These are phyloP conservation scores for Pleurotus cornucopiae DNA, from an alignment of 768 basidiomycete species.

Conservation along the genomic window DNA sequence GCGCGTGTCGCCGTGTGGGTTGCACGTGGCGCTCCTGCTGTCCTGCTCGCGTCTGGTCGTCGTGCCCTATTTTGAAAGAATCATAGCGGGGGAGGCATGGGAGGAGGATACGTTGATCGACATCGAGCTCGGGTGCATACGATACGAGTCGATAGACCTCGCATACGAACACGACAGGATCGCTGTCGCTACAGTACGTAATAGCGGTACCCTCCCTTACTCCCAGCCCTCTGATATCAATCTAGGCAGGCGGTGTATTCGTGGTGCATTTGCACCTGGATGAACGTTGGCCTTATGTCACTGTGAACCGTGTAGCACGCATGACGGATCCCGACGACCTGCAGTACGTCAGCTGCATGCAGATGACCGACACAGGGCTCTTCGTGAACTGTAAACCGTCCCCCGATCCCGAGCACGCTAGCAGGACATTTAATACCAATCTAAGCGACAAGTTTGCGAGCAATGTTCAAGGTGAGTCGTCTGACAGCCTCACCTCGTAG, in stretches of 20 bases:
- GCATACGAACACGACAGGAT: slow-evolving; percentile 42
- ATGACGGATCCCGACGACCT: slow-evolving; percentile 26
- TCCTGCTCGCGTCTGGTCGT: slow-evolving; percentile 36
- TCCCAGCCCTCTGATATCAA: slow-evolving; percentile 22
- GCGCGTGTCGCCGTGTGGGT: slow-evolving; percentile 45
- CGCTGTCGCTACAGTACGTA: slow-evolving; percentile 43
- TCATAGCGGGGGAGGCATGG: slow-evolving; percentile 21
- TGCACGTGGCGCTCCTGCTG: slow-evolving; percentile 39
- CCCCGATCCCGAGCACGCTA: background rate
- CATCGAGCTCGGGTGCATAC: slow-evolving; percentile 35
- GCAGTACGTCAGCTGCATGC: slow-evolving; percentile 41
- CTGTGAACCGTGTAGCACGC: slow-evolving; percentile 23
- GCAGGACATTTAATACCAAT: too few relatives aligned
- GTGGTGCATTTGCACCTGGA: background rate
- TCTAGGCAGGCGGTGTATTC: slow-evolving; percentile 14
- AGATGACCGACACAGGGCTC: slow-evolving; percentile 49
- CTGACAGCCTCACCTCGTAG: background rate
- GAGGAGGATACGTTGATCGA: slow-evolving; percentile 31
- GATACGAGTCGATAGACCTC: slow-evolving; percentile 40
- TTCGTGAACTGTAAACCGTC: slow-evolving; percentile 37
- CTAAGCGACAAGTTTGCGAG: too few relatives aligned
- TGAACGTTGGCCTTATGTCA: slow-evolving; percentile 13
- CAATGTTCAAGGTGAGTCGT: background rate
- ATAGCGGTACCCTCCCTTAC: background rate
- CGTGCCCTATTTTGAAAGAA: slow-evolving; percentile 36